Base-by-base conservation (phyloP, 495 filamentous ascomycete species). In the Alectoria sarmentosa region DNA sequence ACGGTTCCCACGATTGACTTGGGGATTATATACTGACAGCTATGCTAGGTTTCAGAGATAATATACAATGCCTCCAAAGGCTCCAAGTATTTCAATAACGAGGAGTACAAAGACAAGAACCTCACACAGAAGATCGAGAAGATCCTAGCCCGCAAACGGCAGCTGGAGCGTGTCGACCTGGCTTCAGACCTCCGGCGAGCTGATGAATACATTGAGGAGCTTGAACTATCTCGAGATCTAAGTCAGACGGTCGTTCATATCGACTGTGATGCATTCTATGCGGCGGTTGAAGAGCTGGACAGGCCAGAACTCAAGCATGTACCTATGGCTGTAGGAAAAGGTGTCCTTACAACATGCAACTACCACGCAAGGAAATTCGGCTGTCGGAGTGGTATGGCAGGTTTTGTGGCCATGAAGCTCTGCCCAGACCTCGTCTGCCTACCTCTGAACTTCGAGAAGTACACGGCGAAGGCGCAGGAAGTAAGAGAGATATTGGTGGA, bases 251-350 rank as follows among this genome's bases (percentile, higher is more conserved):
- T 98, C 34, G 87, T 97, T 0, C 94, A 99, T 73, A 81, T 99
- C 38, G 94, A 99, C 75, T 99, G 94, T 74, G 94, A 99, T 77
- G 94, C 95, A 26, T 99, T 99, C 77, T 99, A 92, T 71, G 94
- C 94, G 0, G 90, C 92, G 1, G 95, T 98, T 11, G 94, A 98
- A 74, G 91, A 90, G 69, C 82, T 99, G 34, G 91, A 96, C 72
- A 81, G 89, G 9, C 95, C 94, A 0, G 92, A 96, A 70, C 83
- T 99, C 38, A 89, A 89, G 64, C 81, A 91, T 59, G 81, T 96
- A 1, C 94, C 94, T 1, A 96, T 99, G 78, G 92, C 94, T 1
- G 94, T 98, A 0, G 94, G 94, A 17, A 86, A 87, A 65, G 93
- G 94, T 13, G 93, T 99, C 0, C 78, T 97, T 41, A 96, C 91